Base-by-base conservation (phyloP, 768 basidiomycete genomes). In the Termitomyces sp. region DNA sequence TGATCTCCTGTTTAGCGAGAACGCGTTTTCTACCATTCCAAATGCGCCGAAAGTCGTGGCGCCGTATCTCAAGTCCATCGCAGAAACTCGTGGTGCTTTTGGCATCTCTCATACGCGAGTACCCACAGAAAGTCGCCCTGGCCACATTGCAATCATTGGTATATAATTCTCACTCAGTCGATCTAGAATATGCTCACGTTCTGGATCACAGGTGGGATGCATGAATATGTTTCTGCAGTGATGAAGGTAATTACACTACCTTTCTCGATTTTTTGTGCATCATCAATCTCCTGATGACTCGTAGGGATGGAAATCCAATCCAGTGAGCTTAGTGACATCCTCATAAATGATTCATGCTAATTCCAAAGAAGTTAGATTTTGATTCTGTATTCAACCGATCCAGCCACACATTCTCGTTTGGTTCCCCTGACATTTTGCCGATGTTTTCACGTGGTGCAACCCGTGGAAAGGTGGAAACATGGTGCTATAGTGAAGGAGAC, bases 371-470 rank as follows among this genome's bases (percentile, higher is more conserved):
- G 78, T 77, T 94, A 51, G 83, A 92, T 63, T 94, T 94, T 67
- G 92, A 94, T 69, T 92, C 90, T 1, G 84, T 94, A 14, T 91
- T 94, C 70, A 94, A 94, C 65, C 87, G 85, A 64, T 92, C 90
- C 2, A 80, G 78, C 40, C 74, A 79, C 22, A 90, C 90, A 0
- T 94, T 84, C 66, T 87, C 89, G 1, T 94, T 94, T 58, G 92
- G 92, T 0, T 90, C 88, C 2, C 92, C 92, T 0, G 92, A 94
- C 68, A 94, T 94, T 52, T 70, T 94, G 5, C 91, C 90, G 2
- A 94, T 94, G 87, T 94, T 94, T 63, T 74, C 83, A 8, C 78
- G 81, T n/a, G 89, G 90, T 18, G 88, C 90, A 0, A 76, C 77
- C 0, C 81, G 82, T 0, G 85, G 83, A 0, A 88, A 80, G 64